phyloP scores from a whole-genome alignment of 2,329 filamentous ascomycete genomes.

The Coleophoma crateriformis region DNA sequence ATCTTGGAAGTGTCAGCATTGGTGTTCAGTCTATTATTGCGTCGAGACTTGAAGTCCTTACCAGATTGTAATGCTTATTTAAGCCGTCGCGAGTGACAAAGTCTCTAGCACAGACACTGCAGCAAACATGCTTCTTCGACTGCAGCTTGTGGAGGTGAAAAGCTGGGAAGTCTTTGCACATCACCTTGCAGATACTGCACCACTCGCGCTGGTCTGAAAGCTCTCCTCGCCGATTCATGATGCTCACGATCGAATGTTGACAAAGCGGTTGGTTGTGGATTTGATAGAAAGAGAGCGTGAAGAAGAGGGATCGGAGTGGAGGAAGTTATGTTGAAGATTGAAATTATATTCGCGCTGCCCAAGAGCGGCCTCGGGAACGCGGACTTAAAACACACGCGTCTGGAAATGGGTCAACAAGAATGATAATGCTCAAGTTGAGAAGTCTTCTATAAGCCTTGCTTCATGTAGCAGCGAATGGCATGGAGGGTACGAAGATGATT shows the following conservation, averaged over 20 bases:
- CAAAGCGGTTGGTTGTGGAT: not conserved
- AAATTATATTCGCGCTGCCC: too few species aligned
- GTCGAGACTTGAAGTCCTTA: not conserved
- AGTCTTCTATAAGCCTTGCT: too few species aligned
- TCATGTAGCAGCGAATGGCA: too few species aligned
- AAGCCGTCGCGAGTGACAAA: slow-evolving; percentile 9
- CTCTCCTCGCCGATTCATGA: not conserved
- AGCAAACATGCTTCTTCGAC: slow-evolving; percentile 3
- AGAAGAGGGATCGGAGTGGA: not conserved
- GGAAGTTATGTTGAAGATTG: not conserved
- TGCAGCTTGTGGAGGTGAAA: slow-evolving; percentile 9
- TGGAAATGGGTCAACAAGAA: too few species aligned
- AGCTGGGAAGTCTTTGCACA: slow-evolving; percentile 1
- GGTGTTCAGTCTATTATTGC: not conserved
- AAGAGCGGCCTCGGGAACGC: too few species aligned
- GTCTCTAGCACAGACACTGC: slow-evolving; percentile 9
- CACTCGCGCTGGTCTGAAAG: not conserved
- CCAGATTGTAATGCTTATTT: slow-evolving; percentile 7
- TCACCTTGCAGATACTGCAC: slow-evolving; percentile 2
- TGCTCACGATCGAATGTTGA: too few species aligned
- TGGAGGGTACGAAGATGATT: too few species aligned
- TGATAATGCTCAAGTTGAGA: too few species aligned
- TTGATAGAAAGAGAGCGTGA: not conserved
- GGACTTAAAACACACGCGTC: too few species aligned
- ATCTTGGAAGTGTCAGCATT: slow-evolving; percentile 6